Evolutionary conservation across 805 yeast species (phyloP).

Genomic region (Cyberlindnera petersonii): DNA sequence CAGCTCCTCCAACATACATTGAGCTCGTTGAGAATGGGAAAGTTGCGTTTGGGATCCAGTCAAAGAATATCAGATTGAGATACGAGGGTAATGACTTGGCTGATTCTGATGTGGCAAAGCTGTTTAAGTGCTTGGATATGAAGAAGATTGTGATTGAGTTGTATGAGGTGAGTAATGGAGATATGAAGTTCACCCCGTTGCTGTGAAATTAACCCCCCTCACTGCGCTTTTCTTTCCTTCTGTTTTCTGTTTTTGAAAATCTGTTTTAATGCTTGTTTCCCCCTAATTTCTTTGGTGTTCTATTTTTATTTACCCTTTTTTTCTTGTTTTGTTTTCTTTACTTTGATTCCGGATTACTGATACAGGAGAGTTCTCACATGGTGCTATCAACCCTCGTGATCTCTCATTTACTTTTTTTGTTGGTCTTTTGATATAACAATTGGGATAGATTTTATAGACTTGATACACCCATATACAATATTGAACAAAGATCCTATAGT

Average conservation of each 20-base stretch:
- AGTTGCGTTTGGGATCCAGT: slow-evolving; percentile 48
- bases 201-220: slow-evolving; percentile 12
- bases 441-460: slow-evolving; percentile 6
- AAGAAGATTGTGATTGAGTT: slow-evolving; percentile 18
- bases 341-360: slow-evolving; percentile 3
- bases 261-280: neutral
- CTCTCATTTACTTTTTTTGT: neutral
- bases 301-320: neutral
- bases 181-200: slow-evolving; percentile 25
- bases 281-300: neutral
- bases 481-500: too few relatives aligned
- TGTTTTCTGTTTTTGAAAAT: neutral
- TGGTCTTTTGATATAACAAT: neutral
- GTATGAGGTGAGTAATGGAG: slow-evolving; percentile 19
- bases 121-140: slow-evolving; percentile 19
- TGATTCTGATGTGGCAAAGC: slow-evolving; percentile 17
- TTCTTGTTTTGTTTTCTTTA: neutral
- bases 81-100: slow-evolving; percentile 15
- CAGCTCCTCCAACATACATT: slow-evolving; percentile 74
- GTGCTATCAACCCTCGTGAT: neutral
- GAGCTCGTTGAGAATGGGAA: slow-evolving; percentile 80
- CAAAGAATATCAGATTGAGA: slow-evolving; percentile 20
- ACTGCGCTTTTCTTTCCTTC: neutral
- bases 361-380: neutral
- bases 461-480: too few relatives aligned